Base-by-base conservation (phyloP, 2,329 filamentous ascomycete genomes). In the Sclerotinia spermophila region DNA sequence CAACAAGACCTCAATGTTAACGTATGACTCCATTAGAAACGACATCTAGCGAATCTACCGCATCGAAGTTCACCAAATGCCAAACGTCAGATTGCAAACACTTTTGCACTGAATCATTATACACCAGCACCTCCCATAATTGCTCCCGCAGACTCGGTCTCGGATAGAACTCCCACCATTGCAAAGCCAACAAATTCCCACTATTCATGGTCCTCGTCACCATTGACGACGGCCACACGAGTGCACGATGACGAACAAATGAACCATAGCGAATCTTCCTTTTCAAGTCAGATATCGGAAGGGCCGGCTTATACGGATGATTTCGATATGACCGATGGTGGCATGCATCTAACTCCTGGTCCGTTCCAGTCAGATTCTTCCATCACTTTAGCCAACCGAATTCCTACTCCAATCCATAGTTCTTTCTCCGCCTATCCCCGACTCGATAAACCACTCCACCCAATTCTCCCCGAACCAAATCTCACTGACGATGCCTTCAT, bases 381-480 rank as follows among this genome's bases (percentile, higher is more conserved):
- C n/a, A 60, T 73, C 33, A 76, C 69, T 38, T 72, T 77, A n/a
- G 70, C 73, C 6, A 75, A 75, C 21, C 76, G 79, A 27, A 78
- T 79, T 44, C 78, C 79, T 19, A 80, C 79, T 11, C 79, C 79
- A 48, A 79, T 80, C 53, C 76, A 80, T 59, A 76, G 75, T 64
- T 77, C 77, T 1, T 80, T 80, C 68, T 72, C 76, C n/a, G 72
- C 75, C 21, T 75, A 53, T 38, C 17, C 38, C 24, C 67, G 24
- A 38, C 33, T 45, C 3, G 58, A 62, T 60, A 53, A 68, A 62
- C 44, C 56, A 35, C 55, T 61, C 21, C 44, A 62, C n/a, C 21
- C 55, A 24, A 40, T 76, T 78, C n/a, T 79, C 78, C 27, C 78
- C 77, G 53, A 80, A 79, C 58, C 76, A 77, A 64, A 76, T 74